Conservation (phyloP, 805 yeast species). For the Sungouiozyma ichnusensis region DNA sequence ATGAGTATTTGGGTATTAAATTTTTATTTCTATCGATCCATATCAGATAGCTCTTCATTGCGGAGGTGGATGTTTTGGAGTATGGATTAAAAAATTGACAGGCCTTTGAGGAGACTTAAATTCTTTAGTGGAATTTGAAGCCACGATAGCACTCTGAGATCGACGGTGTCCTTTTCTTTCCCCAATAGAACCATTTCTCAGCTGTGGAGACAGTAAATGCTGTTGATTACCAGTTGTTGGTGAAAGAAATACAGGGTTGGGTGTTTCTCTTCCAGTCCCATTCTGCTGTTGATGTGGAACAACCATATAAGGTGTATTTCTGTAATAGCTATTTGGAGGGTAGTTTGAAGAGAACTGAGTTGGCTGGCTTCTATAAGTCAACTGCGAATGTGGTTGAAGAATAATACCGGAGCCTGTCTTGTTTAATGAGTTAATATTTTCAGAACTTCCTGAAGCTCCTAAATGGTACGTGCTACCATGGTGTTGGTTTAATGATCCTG, state of each 20-base stretch:
- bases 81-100: slow-evolving; percentile 25
- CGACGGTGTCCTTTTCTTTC: slow-evolving; percentile 16
- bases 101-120: slow-evolving; percentile 16
- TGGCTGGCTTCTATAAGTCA: not conserved
- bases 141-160: slow-evolving; percentile 20
- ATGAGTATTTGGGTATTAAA: not conserved
- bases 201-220: slow-evolving; percentile 1
- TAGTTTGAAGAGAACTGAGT: not conserved
- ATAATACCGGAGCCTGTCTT: not conserved
- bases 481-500: not conserved
- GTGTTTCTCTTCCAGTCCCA: not conserved
- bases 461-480: not conserved
- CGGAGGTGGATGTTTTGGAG: slow-evolving; percentile 29
- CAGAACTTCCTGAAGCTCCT: not conserved
- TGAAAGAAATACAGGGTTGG: not conserved
- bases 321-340: not conserved
- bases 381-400: not conserved
- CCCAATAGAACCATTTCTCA: not conserved
- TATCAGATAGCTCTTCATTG: slow-evolving; percentile 3
- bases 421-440: not conserved
- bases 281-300: not conserved
- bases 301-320: not conserved
- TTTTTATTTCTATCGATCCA: not conserved
- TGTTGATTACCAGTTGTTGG: slow-evolving; percentile 1
- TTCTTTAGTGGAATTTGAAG: slow-evolving; percentile 1